A percentile compares a stretch with the other conserved stretches of the same genome.
Evolutionary conservation across 805 yeast genomes (phyloP).

Genomic region (Lachancea quebecensis): DNA sequence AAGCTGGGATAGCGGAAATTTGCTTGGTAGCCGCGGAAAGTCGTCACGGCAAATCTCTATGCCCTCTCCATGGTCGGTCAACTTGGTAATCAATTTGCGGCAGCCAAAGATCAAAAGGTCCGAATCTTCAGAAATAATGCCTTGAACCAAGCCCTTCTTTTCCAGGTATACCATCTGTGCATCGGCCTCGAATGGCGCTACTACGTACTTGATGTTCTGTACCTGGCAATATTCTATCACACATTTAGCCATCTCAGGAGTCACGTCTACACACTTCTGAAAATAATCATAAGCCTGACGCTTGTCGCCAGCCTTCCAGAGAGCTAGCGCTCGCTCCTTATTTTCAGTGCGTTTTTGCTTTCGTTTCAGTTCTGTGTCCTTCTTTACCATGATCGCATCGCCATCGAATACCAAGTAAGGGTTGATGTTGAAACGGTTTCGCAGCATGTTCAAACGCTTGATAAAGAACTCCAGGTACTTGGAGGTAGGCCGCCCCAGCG

Average conservation of each 20-base stretch:
- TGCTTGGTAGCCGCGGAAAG: conserved; percentile 40
- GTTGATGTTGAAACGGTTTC: conserved; percentile 53
- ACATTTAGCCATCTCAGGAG: conserved; percentile 86
- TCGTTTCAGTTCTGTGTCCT: conserved; percentile 63
- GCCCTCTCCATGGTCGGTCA: conserved; percentile 65
- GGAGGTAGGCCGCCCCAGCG: conserved; percentile 62
- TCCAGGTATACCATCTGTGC: conserved; percentile 93
- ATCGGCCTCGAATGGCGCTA: conserved; percentile 98
- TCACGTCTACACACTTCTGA: conserved; percentile 76
- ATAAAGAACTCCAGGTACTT: conserved; percentile 64
- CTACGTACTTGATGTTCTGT: conserved; percentile 59
- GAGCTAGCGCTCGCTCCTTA: conserved; percentile 45
- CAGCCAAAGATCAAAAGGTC: conserved; percentile 90
- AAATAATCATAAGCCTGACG: conserved; percentile 59
- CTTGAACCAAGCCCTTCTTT: conserved; percentile 64
- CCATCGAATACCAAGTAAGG: conserved; percentile 95
- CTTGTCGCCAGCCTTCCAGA: conserved; percentile 46
- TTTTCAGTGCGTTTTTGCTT: conserved; percentile 51
- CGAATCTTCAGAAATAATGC: conserved; percentile 88
- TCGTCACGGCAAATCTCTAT: conserved; percentile 57
- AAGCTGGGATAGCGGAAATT: conserved; percentile 45
- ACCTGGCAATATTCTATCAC: conserved; percentile 64
- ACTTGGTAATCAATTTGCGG: conserved; percentile 63
- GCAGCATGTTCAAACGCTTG: conserved; percentile 59
- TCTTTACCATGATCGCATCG: conserved; percentile 72